phyloP scores from a whole-genome alignment of 2,329 filamentous ascomycete species.

The Xylaria polymorpha region DNA sequence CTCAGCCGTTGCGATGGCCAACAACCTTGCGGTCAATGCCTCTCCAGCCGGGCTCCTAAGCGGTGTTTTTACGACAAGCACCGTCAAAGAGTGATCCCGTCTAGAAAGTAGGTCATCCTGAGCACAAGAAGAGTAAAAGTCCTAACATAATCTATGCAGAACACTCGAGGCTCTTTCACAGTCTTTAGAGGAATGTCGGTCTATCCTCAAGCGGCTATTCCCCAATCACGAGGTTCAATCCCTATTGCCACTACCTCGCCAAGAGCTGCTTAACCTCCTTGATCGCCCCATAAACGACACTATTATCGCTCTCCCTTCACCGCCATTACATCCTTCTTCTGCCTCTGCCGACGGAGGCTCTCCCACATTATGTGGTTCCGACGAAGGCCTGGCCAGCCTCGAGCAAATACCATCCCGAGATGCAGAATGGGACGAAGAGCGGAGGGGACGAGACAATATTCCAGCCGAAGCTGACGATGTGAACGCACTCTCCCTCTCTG shows the following conservation, averaged over 20 bases:
- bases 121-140: conserved; percentile 1
- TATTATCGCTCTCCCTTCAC: conserved; percentile 61
- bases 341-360: conserved; percentile 61
- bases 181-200: conserved; percentile 73
- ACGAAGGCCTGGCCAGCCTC: conserved; percentile 63
- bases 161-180: conserved; percentile 73
- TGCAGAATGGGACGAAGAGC: conserved; percentile 75
- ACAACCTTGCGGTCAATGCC: conserved; percentile 84
- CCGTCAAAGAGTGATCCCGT: conserved; percentile 79
- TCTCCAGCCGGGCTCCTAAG: conserved; percentile 83
- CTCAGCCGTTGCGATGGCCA: conserved; percentile 78
- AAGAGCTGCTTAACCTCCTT: conserved; percentile 69
- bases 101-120: conserved; percentile 71
- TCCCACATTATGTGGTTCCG: conserved; percentile 61
- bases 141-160: conserved; percentile 49
- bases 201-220: conserved; percentile 70
- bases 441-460: conserved; percentile 64
- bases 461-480: conserved; percentile 77
- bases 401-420: conserved; percentile 76
- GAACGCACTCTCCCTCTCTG: conserved; percentile 72
- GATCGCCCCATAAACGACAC: conserved; percentile 59
- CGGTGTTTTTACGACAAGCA: conserved; percentile 85
- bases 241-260: conserved; percentile 65
- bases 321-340: conserved; percentile 63
- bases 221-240: conserved; percentile 66